Evolutionary conservation across 2,329 filamentous ascomycete genomes (phyloP).

Genomic region (Alternaria infectoria): DNA sequence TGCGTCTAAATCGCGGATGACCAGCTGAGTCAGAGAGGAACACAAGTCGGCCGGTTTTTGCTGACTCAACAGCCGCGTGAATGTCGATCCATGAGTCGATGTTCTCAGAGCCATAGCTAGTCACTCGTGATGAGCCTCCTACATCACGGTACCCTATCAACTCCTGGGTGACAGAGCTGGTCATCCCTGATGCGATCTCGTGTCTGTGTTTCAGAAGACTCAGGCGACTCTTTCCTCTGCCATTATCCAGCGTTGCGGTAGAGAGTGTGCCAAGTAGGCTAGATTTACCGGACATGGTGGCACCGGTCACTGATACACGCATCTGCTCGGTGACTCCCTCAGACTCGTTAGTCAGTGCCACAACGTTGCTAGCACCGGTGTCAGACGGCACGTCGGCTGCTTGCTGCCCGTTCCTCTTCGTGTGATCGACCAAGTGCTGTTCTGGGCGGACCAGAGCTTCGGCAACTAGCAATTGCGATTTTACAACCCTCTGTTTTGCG

Average conservation of each 20-base stretch:
- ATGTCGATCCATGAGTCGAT: constrained; percentile 95
- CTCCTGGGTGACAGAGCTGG: constrained; percentile 93
- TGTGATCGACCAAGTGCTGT: constrained; percentile 33
- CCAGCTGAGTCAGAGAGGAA: constrained; percentile 93
- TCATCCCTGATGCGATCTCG: constrained; percentile 89
- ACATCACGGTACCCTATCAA: constrained; percentile 76
- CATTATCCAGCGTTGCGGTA: constrained; percentile 88
- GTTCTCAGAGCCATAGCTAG: constrained; percentile 87
- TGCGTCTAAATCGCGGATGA: constrained; percentile 85
- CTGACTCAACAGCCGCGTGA: constrained; percentile 75
- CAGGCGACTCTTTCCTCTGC: constrained; percentile 85
- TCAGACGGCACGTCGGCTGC: background rate
- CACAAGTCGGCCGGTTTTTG: constrained; percentile 75
- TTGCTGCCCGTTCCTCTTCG: constrained; percentile 15
- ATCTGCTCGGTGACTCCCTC: constrained; percentile 65
- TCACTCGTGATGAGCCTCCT: constrained; percentile 52
- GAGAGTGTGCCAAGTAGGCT: constrained; percentile 87
- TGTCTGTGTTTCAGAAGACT: constrained; percentile 91
- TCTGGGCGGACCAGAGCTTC: constrained; percentile 85
- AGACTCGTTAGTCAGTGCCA: constrained; percentile 5
- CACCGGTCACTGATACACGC: constrained; percentile 84
- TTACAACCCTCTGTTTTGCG: constrained; percentile 20
- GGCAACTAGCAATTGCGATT: constrained; percentile 76
- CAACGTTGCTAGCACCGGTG: background rate
- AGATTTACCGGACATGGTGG: constrained; percentile 91